Evolutionary conservation across 2,329 filamentous ascomycete genomes (phyloP), one percentile per base, ranked within the genome.

Genomic region (Colletotrichum lindemuthianum): DNA sequence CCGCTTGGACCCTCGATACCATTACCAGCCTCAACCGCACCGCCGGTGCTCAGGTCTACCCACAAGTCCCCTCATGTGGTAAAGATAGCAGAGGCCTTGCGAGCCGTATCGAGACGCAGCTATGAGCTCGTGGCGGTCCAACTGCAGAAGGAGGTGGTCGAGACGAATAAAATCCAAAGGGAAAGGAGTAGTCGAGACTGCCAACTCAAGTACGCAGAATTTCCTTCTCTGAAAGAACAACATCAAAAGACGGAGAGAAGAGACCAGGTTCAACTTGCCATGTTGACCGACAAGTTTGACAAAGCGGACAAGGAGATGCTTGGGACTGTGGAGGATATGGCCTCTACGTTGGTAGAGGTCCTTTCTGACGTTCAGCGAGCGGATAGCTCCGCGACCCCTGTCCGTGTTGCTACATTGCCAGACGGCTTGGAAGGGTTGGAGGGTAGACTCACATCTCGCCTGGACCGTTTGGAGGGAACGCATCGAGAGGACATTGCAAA

Each of bases 401-500:
- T 24, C 24, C 24, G 24, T 24, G 24, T 4, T 24, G 24, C 24
- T 34, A 15, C 9, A 16, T 13, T 15, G 6, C 10, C 57, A 12
- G 41, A n/a, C 16, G 8, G 15, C 7, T 4, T 15, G n/a, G 49
- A 53, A 11, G 16, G 37, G 15, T 48, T 53, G 15, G 60, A 58
- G 34, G 10, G 40, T 34, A 39, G 24, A 32, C 24, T 47, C 34
- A 53, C 24, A 4, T 45, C 56, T 16, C 64, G 52, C n/a, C 37
- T 60, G 9, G 67, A 65, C 40, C 57, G 53, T 13, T 37, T 63
- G 8, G 60, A 65, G 9, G 57, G 52, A 24, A 60, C 45, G n/a
- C 55, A 60, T 37, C 45, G 45, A 33, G 65, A 65, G 24, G 15
- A 47, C 16, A 12, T 60, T 53, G 41, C 67, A 63, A 45, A 67